phyloP scores from a whole-genome alignment of 2,329 filamentous ascomycete genomes.

The Penicillium sp. region DNA sequence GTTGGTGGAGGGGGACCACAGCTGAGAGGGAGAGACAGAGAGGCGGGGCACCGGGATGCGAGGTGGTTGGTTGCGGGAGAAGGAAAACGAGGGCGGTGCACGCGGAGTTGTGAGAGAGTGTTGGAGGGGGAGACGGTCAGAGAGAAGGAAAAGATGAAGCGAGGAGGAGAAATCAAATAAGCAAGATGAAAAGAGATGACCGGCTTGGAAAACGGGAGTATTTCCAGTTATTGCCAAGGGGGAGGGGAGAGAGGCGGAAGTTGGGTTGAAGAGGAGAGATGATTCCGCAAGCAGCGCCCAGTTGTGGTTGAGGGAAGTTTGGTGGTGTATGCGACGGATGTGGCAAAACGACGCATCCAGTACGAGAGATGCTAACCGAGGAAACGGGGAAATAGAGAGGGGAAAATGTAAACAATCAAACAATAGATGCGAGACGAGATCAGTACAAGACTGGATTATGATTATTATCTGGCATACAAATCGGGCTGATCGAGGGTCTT shows the following conservation, averaged over 20 bases:
- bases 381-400: neutral
- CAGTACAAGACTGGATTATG: no score
- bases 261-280: neutral
- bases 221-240: no score
- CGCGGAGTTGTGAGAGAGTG: neutral
- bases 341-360: conserved; percentile 29
- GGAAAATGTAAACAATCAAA: neutral
- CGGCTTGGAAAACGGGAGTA: neutral
- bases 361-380: neutral
- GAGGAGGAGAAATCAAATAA: neutral
- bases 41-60: conserved; percentile 30
- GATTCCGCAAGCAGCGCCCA: conserved; percentile 33
- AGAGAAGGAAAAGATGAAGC: no score
- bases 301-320: conserved; percentile 2
- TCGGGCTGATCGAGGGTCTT: neutral
- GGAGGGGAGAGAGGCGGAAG: neutral
- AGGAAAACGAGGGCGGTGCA: conserved; percentile 14
- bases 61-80: conserved; percentile 24
- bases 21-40: conserved; percentile 31
- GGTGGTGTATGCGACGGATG: conserved; percentile 20
- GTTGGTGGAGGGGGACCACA: conserved; percentile 19
- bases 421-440: neutral
- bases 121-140: neutral
- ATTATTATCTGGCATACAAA: no score
- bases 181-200: neutral